A percentile compares a stretch with the other conserved stretches of the same genome.
These are phyloP conservation scores for Suillus americanus DNA, from an alignment of 768 basidiomycete genomes.

Conservation along the genomic window DNA sequence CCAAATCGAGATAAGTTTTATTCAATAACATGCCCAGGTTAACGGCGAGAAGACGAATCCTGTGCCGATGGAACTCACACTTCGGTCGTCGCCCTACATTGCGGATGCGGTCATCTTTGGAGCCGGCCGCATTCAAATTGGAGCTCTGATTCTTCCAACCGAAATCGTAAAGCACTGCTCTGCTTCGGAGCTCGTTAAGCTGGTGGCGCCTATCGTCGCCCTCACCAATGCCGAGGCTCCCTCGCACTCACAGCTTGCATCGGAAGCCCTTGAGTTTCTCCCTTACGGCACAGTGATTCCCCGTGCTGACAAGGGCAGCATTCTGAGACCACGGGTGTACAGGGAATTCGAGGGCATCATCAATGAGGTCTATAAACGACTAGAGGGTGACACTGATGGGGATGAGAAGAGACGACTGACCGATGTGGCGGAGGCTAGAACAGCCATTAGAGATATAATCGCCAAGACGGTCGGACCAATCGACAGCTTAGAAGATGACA, in stretches of 20 bases:
- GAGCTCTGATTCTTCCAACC: conserved; percentile 50
- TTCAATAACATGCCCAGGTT: conserved; percentile 29
- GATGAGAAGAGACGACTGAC: conserved; percentile 17
- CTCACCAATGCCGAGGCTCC: conserved; percentile 53
- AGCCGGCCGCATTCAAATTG: conserved; percentile 45
- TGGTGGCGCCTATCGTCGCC: conserved; percentile 42
- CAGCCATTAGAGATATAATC: conserved; percentile 16
- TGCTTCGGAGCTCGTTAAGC: conserved; percentile 31
- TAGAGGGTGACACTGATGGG: conserved; percentile 39
- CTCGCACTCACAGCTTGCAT: conserved; percentile 49
- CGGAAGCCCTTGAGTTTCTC: conserved; percentile 51
- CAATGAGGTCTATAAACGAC: conserved; percentile 37
- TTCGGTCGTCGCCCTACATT: conserved; percentile 47
- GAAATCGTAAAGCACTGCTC: conserved; percentile 33
- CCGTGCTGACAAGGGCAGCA: conserved; percentile 50
- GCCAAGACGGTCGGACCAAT: conserved; percentile 19
- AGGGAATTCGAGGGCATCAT: conserved; percentile 48
- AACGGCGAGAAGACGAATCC: conserved; percentile 59
- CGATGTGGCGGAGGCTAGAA: conserved; percentile 14
- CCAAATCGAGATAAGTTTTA: background rate
- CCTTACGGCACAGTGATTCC: conserved; percentile 49
- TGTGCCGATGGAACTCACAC: conserved; percentile 51
- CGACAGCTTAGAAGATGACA: conserved; percentile 24
- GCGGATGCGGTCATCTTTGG: conserved; percentile 57
- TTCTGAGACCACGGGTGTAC: conserved; percentile 50